These are phyloP conservation scores for Macrocybe gigantea DNA, from an alignment of 768 basidiomycete species.

Conservation along the genomic window DNA sequence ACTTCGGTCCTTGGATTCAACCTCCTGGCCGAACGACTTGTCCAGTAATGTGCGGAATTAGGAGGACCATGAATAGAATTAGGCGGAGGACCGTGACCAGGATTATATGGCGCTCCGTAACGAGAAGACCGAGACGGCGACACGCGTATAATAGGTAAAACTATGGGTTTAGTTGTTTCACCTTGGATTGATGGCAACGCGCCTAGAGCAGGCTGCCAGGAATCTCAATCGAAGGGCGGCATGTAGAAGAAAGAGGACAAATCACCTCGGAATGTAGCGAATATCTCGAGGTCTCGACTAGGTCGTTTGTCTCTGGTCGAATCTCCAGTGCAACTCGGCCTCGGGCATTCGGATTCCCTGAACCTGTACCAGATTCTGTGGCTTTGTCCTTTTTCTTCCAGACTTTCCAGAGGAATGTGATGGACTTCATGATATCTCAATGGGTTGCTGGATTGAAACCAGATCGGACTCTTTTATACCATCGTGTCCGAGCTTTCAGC, in stretches of 20 bases:
- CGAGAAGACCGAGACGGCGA: too few relatives aligned
- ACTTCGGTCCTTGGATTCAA: background rate
- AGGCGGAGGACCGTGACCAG: slow-evolving; percentile 14
- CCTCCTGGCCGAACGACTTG: background rate
- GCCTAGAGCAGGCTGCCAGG: too few relatives aligned
- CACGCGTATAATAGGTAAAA: too few relatives aligned
- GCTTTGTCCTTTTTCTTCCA: slow-evolving; percentile 30
- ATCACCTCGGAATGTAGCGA: too few relatives aligned
- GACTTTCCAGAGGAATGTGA: slow-evolving; percentile 31
- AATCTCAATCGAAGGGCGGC: too few relatives aligned
- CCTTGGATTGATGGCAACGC: too few relatives aligned
- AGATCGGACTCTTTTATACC: too few relatives aligned
- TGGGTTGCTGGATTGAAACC: too few relatives aligned
- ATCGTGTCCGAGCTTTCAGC: too few relatives aligned
- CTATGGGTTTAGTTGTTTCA: background rate
- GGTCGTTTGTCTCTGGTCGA: too few relatives aligned
- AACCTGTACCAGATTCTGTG: slow-evolving; percentile 12
- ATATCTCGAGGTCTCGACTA: too few relatives aligned
- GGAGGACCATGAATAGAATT: slow-evolving; percentile 18
- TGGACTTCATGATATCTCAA: slow-evolving; percentile 26
- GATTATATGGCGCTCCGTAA: slow-evolving; percentile 8
- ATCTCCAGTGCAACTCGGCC: slow-evolving; percentile 1
- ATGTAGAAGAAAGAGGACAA: too few relatives aligned
- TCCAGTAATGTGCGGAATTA: slow-evolving; percentile 1
- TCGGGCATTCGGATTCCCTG: background rate